Evolutionary conservation across 352 stramenopile genomes (phyloP).

Genomic region (Globisporangium okanoganense): DNA sequence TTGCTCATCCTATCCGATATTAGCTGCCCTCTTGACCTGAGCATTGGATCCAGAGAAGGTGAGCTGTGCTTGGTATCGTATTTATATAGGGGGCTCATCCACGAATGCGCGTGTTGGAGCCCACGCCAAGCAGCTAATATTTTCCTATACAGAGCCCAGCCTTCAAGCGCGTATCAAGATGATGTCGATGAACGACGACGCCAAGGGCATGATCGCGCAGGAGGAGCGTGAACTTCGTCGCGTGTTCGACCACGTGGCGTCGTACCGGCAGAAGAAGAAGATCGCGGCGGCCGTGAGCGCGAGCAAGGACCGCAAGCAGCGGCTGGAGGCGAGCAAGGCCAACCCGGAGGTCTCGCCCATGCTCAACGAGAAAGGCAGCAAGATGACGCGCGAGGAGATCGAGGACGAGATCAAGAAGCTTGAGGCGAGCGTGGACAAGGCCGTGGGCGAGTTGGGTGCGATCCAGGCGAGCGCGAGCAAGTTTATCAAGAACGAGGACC

Average conservation of each 20-base stretch:
- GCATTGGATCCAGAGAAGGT: neutral
- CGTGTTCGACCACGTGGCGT: conserved; percentile 93
- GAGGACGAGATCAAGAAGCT: conserved; percentile 70
- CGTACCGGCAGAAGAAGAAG: conserved; percentile 88
- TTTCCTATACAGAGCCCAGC: neutral
- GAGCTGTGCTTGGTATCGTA: neutral
- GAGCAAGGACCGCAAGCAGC: conserved; percentile 53
- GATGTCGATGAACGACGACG: conserved; percentile 71
- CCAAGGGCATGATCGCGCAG: conserved; percentile 90
- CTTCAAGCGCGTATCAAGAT: conserved; percentile 21
- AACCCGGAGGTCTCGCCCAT: conserved; percentile 73
- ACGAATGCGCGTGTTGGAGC: conserved; percentile 1
- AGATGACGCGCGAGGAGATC: conserved; percentile 79
- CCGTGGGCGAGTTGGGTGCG: conserved; percentile 35
- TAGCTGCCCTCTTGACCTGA: neutral
- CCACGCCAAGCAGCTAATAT: neutral
- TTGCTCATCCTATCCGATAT: neutral
- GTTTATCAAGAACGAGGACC: conserved; percentile 89
- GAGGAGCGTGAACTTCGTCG: conserved; percentile 94
- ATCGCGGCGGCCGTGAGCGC: conserved; percentile 33
- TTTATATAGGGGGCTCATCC: conserved; percentile 2
- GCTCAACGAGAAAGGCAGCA: conserved; percentile 71
- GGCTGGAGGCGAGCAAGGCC: conserved; percentile 52
- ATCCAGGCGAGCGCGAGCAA: conserved; percentile 57
- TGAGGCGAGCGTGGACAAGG: conserved; percentile 53